Base-by-base conservation (phyloP, 139 green algal species). In the Haematococcus lacustris region DNA sequence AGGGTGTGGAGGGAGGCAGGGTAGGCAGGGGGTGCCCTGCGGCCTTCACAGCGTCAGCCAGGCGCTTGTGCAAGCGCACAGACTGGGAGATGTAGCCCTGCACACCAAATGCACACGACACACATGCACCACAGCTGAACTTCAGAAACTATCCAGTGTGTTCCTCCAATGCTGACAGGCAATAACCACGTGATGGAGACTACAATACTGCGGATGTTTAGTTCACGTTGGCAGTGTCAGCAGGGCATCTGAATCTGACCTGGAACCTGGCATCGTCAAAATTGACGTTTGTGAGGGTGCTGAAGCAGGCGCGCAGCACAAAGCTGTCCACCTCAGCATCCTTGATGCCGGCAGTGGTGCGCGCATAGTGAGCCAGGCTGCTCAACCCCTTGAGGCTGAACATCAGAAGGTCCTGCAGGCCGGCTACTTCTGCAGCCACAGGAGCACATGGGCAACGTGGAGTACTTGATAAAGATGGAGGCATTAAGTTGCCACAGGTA, bases 241-340 rank as follows among this genome's bases (percentile, higher is more conserved):
- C 9, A 17, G 43, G 9, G 17, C 43, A 53, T 17, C 9, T 53
- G 43, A 9, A 53, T 9, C 17, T 9, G 17, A 9, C 9, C 43
- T 53, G 17, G 43, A 64, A 64, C 23, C 53, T 21, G 4, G 17
- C 53, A 23, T 71, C 72, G 28, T 71, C 62, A 40, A 77, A 77
- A 63, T 77, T 92, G 70, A 92, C 82, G 64, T 93, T 93, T 67
- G 87, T 93, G 7, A 93, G 77, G 2, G 84, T 89, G 34, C 77
- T 76, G 74, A 92, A 92, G 38, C 80, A 84, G 40, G 73, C 61
- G 50, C 38, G 26, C 26, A 47, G 25, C 2, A 39, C 21, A 57
- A 75, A 75, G 37, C 57, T 35, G 57, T 75, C 25, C 26, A 68
- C 53, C 35, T 68, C 23, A 26, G 66, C 35, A 32, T 60, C 66